Percentiles rank a stretch among this genome's conserved stretches.
Conservation (phyloP, 2,329 filamentous ascomycete genomes). For the Septoria petroselini region DNA sequence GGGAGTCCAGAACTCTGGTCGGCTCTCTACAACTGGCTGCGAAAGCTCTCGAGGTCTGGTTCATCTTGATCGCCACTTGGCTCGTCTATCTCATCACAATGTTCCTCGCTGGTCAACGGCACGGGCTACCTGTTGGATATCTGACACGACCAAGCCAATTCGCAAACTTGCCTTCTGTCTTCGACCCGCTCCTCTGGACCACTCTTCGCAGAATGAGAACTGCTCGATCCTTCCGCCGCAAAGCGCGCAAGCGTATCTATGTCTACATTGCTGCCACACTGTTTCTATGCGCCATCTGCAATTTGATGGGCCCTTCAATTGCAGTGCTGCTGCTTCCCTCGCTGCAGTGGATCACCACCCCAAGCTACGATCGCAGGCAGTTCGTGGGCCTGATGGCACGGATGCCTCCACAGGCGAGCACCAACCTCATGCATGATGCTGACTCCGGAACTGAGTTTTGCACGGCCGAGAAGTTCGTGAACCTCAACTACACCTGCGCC, state of each 20-base stretch:
- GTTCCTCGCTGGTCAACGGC: slow-evolving; percentile 24
- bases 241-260: slow-evolving; percentile 17
- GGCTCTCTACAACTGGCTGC: slow-evolving; percentile 36
- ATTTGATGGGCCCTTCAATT: slow-evolving; percentile 36
- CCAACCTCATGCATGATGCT: background rate
- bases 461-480: background rate
- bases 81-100: slow-evolving; percentile 34
- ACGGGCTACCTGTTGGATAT: slow-evolving; percentile 34
- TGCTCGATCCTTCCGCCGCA: background rate
- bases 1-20: slow-evolving; percentile 21
- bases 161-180: slow-evolving; percentile 26
- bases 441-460: background rate
- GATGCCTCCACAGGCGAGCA: background rate
- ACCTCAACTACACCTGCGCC: slow-evolving; percentile 10
- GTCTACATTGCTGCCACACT: slow-evolving; percentile 24
- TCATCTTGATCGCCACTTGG: slow-evolving; percentile 30
- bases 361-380: background rate
- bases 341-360: slow-evolving; percentile 28
- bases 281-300: slow-evolving; percentile 31
- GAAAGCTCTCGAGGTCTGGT: slow-evolving; percentile 38
- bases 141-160: slow-evolving; percentile 33
- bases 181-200: slow-evolving; percentile 30
- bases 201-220: slow-evolving; percentile 12
- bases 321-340: slow-evolving; percentile 31
- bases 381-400: background rate